Percentiles rank a stretch among this genome's conserved stretches.
Evolutionary conservation across 768 basidiomycete genomes (phyloP).

Genomic region (Exidia glandulosa): DNA sequence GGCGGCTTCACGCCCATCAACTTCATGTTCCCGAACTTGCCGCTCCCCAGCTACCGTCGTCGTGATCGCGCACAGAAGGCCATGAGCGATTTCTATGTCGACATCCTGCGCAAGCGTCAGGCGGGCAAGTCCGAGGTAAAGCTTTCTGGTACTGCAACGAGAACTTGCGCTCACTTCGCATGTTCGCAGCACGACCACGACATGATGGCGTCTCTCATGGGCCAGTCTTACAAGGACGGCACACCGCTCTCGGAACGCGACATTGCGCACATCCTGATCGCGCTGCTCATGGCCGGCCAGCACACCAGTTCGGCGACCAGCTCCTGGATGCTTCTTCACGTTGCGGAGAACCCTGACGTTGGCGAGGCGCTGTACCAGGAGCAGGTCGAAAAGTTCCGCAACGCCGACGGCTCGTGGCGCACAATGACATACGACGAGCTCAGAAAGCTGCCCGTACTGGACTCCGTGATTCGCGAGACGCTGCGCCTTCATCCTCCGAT

Average conservation of each 20-base stretch:
- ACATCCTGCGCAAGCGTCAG: slow-evolving; percentile 69
- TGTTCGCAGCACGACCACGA: slow-evolving; percentile 65
- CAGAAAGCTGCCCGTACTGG: slow-evolving; percentile 70
- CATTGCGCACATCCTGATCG: slow-evolving; percentile 97
- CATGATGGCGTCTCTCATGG: slow-evolving; percentile 82
- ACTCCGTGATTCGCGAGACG: slow-evolving; percentile 87
- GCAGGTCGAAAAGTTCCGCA: slow-evolving; percentile 72
- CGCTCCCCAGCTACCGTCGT: slow-evolving; percentile 78
- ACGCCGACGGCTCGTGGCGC: slow-evolving; percentile 59
- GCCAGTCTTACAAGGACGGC: slow-evolving; percentile 78
- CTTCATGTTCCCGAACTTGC: slow-evolving; percentile 89
- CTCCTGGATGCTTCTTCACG: slow-evolving; percentile 82
- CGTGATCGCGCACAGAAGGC: slow-evolving; percentile 85
- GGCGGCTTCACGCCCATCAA: slow-evolving; percentile 94
- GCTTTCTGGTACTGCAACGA: too few relatives aligned
- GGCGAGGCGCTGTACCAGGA: slow-evolving; percentile 78
- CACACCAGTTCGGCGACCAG: slow-evolving; percentile 92
- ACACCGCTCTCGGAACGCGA: slow-evolving; percentile 71
- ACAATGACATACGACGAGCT: slow-evolving; percentile 80
- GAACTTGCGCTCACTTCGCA: slow-evolving; percentile 3
- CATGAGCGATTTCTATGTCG: slow-evolving; percentile 88
- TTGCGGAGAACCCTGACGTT: slow-evolving; percentile 64
- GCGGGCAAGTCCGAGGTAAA: slow-evolving; percentile 26
- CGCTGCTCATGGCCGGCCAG: slow-evolving; percentile 97
- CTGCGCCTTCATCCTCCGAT: slow-evolving; percentile 91